Evolutionary conservation across 139 green algal genomes (phyloP).

Genomic region (Coelastrella sp.): DNA sequence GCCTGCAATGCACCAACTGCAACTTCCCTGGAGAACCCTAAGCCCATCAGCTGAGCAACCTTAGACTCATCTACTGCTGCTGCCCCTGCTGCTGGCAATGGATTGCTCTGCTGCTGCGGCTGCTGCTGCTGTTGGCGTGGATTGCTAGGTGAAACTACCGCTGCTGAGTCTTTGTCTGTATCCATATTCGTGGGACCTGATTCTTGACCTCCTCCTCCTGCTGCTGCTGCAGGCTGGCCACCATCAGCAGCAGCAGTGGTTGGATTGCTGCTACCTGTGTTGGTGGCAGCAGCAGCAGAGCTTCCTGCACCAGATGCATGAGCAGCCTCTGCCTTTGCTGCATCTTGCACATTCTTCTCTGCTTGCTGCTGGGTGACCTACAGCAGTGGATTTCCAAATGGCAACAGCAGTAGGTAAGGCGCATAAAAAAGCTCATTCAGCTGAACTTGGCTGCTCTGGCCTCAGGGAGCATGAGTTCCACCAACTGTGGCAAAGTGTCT

Average conservation of each 20-base stretch:
- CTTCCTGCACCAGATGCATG: not conserved
- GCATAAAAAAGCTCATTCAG: too few relatives aligned
- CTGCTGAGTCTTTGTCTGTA: not conserved
- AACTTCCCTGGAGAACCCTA: constrained; percentile 72
- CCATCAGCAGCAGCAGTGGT: not conserved
- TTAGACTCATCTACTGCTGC: constrained; percentile 56
- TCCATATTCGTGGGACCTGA: constrained; percentile 19
- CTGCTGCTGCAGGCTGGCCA: constrained; percentile 39
- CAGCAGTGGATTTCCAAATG: not conserved
- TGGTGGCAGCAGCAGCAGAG: not conserved
- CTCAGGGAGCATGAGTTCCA: too few relatives aligned
- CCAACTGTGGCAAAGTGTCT: too few relatives aligned
- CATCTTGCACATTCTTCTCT: constrained; percentile 51
- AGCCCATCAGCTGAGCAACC: constrained; percentile 67
- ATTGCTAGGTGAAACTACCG: too few relatives aligned
- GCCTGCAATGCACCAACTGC: constrained; percentile 69
- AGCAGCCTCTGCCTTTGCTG: constrained; percentile 33
- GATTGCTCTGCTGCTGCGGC: constrained; percentile 19
- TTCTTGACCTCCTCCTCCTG: constrained; percentile 2
- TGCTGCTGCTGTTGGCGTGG: constrained; percentile 17
- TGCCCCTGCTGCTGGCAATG: constrained; percentile 21
- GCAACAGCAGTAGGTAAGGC: too few relatives aligned
- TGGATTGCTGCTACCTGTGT: not conserved
- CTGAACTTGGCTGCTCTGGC: too few relatives aligned
- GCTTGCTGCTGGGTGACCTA: constrained; percentile 43